Evolutionary conservation across 495 filamentous ascomycete genomes (phyloP).

Genomic region (Chaetomium fimeti): DNA sequence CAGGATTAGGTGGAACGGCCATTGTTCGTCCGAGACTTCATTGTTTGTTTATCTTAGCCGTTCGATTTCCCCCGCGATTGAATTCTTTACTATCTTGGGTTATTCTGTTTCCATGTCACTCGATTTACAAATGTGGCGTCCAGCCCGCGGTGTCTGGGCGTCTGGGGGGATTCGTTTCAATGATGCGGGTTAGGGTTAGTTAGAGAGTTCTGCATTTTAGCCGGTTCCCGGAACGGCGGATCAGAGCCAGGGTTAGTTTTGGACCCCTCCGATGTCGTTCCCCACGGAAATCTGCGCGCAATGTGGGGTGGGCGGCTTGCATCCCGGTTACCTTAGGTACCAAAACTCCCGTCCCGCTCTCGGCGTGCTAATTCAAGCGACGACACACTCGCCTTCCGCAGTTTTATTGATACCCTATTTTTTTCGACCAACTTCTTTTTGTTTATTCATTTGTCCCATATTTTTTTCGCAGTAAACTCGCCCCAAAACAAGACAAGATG

Average conservation of each 20-base stretch:
- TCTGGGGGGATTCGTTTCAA: background rate
- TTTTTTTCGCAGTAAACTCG: background rate
- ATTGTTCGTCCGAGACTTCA: no score
- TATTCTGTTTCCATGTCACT: no score
- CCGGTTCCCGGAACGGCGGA: background rate
- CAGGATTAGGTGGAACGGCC: no score
- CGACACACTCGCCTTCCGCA: slow-evolving; percentile 14
- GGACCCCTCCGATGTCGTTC: slow-evolving; percentile 28
- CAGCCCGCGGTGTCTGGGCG: background rate
- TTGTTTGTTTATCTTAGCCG: no score
- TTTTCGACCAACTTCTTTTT: slow-evolving; percentile 6
- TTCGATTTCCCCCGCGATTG: no score
- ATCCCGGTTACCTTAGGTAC: background rate
- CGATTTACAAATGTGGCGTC: no score
- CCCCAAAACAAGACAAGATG: slow-evolving; percentile 27
- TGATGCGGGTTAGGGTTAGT: slow-evolving; percentile 7
- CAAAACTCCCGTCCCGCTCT: slow-evolving; percentile 15
- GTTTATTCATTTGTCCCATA: slow-evolving; percentile 8
- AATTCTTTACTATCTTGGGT: no score
- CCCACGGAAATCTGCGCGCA: slow-evolving; percentile 5
- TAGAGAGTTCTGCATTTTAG: background rate
- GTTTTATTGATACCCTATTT: slow-evolving; percentile 22
- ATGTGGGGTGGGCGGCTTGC: slow-evolving; percentile 17
- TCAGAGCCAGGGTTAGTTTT: slow-evolving; percentile 15
- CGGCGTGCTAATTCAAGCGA: slow-evolving; percentile 16